These are phyloP conservation scores for Penicillium oxalicum DNA, from an alignment of 2,329 filamentous ascomycete species.

Conservation along the genomic window DNA sequence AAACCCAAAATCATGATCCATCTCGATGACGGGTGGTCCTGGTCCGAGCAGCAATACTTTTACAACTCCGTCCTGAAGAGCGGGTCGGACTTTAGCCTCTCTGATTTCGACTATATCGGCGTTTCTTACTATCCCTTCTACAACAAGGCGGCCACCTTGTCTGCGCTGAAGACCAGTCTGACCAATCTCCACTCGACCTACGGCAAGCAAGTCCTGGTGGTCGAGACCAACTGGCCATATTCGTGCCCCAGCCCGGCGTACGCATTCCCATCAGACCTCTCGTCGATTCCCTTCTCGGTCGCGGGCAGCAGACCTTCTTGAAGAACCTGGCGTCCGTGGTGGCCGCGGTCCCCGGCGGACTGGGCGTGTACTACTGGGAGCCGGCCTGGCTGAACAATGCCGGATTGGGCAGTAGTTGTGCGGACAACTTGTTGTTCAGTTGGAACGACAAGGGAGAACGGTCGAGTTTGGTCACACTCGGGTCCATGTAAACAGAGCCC, in stretches of 20 bases:
- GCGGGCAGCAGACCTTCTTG: conserved; percentile 59
- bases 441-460: conserved; percentile 48
- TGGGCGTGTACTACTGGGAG: conserved; percentile 68
- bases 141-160: conserved; percentile 53
- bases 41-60: conserved; percentile 59
- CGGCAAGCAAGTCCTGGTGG: conserved; percentile 62
- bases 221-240: conserved; percentile 65
- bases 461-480: conserved; percentile 54
- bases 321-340: conserved; percentile 55
- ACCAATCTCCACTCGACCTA: conserved; percentile 56
- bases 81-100: conserved; percentile 42
- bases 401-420: conserved; percentile 58
- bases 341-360: conserved; percentile 47
- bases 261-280: conserved; percentile 56
- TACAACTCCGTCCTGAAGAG: conserved; percentile 54
- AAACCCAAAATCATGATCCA: conserved; percentile 68
- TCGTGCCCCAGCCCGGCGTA: conserved; percentile 55
- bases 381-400: conserved; percentile 64
- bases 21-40: conserved; percentile 70
- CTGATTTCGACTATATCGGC: conserved; percentile 65
- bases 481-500: conserved; percentile 36
- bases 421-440: conserved; percentile 58
- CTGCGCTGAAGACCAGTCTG: conserved; percentile 51
- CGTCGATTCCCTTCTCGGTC: conserved; percentile 55
- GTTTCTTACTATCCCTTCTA: conserved; percentile 72